phyloP scores from a whole-genome alignment of 2,329 filamentous ascomycete species.

The Diaporthe helianthi region DNA sequence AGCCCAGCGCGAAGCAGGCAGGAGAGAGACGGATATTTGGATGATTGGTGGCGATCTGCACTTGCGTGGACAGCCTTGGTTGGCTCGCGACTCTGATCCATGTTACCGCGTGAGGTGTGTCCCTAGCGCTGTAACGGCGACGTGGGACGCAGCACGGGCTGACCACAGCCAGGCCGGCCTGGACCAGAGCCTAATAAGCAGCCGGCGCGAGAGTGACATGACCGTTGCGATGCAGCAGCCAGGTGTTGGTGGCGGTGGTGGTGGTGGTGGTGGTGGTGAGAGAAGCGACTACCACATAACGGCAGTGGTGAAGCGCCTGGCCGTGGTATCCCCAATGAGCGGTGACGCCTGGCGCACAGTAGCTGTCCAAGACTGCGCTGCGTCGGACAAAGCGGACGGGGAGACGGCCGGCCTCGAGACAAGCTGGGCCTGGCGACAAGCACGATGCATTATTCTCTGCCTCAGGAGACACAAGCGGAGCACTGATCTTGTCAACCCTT shows the following conservation, averaged over 20 bases:
- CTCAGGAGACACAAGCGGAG: constrained; percentile 14
- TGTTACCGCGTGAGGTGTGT: constrained; percentile 20
- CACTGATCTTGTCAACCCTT: background rate
- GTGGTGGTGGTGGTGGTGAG: background rate
- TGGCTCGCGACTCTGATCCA: constrained; percentile 27
- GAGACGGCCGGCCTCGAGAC: background rate
- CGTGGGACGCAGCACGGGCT: constrained; percentile 19
- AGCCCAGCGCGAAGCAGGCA: constrained; percentile 13
- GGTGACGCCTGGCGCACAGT: constrained; percentile 23
- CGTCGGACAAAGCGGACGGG: constrained; percentile 14
- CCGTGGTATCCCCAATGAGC: constrained; percentile 25
- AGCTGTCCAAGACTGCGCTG: background rate
- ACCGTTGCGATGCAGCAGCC: constrained; percentile 12
- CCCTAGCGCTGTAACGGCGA: constrained; percentile 31
- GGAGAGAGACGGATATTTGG: constrained; percentile 4
- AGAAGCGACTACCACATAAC: background rate
- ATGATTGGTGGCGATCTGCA: constrained; percentile 27
- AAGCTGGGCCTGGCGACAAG: background rate
- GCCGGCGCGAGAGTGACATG: background rate
- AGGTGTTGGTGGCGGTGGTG: too few species aligned
- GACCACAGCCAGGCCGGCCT: constrained; percentile 27
- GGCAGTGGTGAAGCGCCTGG: constrained; percentile 1
- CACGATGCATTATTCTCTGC: constrained; percentile 11
- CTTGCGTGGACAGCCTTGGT: constrained; percentile 33
- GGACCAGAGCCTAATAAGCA: constrained; percentile 16